Conservation (phyloP, 352 stramenopile species). For the Chrysophaeum taylorii region DNA sequence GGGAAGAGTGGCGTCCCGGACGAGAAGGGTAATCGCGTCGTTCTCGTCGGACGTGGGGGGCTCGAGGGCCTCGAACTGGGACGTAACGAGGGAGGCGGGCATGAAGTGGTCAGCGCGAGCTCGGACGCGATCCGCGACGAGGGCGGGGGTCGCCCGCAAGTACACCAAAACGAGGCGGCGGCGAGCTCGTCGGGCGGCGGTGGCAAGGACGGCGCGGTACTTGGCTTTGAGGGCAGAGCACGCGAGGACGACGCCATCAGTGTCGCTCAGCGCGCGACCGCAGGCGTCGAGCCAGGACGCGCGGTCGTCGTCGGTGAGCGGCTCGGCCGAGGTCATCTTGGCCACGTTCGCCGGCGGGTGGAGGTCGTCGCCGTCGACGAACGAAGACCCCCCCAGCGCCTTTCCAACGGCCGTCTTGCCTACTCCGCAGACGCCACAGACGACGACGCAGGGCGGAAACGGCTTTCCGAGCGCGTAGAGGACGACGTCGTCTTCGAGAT, state of each 20-base stretch:
- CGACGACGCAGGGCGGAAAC: neutral
- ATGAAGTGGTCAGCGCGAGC: neutral
- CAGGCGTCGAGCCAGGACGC: neutral
- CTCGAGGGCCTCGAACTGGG: neutral
- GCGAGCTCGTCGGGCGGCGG: no score
- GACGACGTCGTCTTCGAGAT: no score
- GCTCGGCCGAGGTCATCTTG: neutral
- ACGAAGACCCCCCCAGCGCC: neutral
- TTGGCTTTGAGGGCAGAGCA: neutral
- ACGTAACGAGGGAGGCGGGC: neutral
- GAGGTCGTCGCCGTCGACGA: constrained; percentile 1
- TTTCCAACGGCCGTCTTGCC: neutral
- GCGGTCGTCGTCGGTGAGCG: constrained; percentile 4
- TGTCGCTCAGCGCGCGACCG: neutral
- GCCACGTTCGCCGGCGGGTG: neutral
- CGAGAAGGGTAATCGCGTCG: neutral
- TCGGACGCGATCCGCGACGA: neutral
- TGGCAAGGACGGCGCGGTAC: neutral
- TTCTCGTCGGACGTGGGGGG: no score
- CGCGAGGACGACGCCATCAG: neutral
- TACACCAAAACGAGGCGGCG: neutral
- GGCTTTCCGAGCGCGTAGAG: no score
- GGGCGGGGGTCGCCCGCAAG: neutral
- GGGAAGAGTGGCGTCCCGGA: neutral
- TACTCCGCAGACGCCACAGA: neutral